Evolutionary conservation across 2,329 filamentous ascomycete genomes (phyloP), one percentile per base, ranked within the genome.

Genomic region (Ophiostoma himal-ulmi): DNA sequence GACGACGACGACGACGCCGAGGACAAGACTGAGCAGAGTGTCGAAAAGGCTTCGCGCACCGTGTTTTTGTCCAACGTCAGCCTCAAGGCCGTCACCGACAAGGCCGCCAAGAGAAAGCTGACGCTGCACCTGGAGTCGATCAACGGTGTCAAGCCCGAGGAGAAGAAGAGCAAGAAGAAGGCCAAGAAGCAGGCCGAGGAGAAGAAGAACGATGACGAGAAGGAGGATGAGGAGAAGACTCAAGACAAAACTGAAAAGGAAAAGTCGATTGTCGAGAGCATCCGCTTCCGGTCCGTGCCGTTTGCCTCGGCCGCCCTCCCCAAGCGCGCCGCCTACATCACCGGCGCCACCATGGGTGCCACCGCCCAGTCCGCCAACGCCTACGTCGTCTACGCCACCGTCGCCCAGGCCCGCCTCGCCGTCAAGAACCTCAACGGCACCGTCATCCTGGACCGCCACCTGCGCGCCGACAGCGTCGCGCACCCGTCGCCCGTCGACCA

Each of bases 341-440:
- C 92, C 76, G 93, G 94, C 78, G 89, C 93, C 34, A 83, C 98
- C 71, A 94, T 97, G 90, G 89, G 92, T 72, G 88, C 92, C 26
- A 99, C 96, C 1, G 95, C 94, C 0, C 92, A 92, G 76, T 96
- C 91, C 73, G 93, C 94, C 71, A 97, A 99, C 78, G 95, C 95
- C 66, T 99, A 99, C 78, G 92, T 86, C 39, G 93, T 99, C 67
- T 97, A 95, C 82, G 90, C 88, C 62, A 92, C 91, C 1, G 80
- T 87, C 0, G 82, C 87, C 10, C 92, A 91, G 3, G 93, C 93
- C 14, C 88, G 92, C 70, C 88, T 90, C 75, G 94, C 94, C 2
- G 87, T 90, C 66, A 83, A 88, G 73, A 86, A 86, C 54, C 86
- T 99, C 57, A 99, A 99, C 76, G 95, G 94, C 67, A 92, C 87